A percentile compares a stretch with the other conserved stretches of the same genome.
Evolutionary conservation across 129 eudicot species (phyloP).

Genomic region (Flaveria trinervia): DNA sequence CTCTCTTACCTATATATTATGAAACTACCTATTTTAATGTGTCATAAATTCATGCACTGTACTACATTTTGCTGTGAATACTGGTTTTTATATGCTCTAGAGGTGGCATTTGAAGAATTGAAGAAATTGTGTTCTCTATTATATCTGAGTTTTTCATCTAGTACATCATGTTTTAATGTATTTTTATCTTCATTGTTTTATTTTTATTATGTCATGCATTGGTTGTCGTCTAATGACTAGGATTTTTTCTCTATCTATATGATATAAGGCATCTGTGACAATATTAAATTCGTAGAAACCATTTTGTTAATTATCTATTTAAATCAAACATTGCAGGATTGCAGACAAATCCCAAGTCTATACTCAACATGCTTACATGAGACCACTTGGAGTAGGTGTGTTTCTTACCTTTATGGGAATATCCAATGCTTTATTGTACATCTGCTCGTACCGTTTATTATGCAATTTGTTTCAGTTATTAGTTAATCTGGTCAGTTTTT

Average conservation of each 20-base stretch:
- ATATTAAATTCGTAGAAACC: background rate
- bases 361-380: slow-evolving; percentile 99
- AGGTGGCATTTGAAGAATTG: background rate
- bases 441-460: background rate
- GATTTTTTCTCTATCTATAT: background rate
- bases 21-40: background rate
- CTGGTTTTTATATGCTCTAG: background rate
- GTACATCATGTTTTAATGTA: background rate
- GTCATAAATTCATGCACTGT: background rate
- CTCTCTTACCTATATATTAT: background rate
- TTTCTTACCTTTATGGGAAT: slow-evolving; percentile 18
- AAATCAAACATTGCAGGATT: slow-evolving; percentile 56
- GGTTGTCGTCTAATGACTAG: background rate
- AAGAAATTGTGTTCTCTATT: background rate
- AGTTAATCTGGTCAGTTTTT: background rate
- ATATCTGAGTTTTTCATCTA: background rate
- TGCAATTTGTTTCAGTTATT: background rate
- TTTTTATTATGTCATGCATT: background rate
- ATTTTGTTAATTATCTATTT: background rate
- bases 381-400: slow-evolving; percentile 98
- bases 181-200: background rate
- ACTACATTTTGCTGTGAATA: background rate
- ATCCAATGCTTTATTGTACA: background rate
- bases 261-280: background rate
- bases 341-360: slow-evolving; percentile 98